These are phyloP conservation scores for Phytophthora sp. DNA, from an alignment of 352 stramenopile genomes.

Conservation along the genomic window DNA sequence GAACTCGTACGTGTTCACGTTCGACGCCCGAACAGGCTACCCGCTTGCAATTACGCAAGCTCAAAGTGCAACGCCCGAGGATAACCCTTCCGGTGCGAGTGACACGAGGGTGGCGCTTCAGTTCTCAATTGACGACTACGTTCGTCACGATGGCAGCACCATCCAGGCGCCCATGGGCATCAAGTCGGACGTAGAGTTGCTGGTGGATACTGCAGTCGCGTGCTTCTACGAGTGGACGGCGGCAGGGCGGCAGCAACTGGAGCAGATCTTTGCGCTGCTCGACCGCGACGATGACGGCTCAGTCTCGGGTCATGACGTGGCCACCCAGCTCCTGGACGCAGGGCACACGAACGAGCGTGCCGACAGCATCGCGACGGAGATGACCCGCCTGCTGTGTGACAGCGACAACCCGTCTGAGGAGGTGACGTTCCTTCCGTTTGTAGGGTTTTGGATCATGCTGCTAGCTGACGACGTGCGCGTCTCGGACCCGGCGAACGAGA, in stretches of 20 bases:
- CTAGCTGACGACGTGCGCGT: constrained; percentile 43
- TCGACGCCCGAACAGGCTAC: constrained; percentile 39
- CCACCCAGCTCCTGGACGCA: constrained; percentile 42
- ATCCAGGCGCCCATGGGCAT: constrained; percentile 45
- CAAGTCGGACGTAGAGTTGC: constrained; percentile 64
- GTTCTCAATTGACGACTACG: constrained; percentile 51
- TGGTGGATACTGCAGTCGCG: constrained; percentile 50
- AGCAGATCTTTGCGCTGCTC: constrained; percentile 46
- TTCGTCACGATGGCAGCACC: constrained; percentile 28
- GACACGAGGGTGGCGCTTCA: not conserved
- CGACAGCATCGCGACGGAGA: constrained; percentile 43
- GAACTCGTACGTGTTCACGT: constrained; percentile 53
- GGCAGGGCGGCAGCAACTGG: constrained; percentile 37
- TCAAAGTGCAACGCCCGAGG: not conserved
- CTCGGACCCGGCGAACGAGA: constrained; percentile 53
- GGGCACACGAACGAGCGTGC: constrained; percentile 40
- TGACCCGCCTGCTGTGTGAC: constrained; percentile 49
- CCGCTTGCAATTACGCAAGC: constrained; percentile 47
- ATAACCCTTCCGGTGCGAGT: not conserved
- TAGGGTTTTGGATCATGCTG: constrained; percentile 62
- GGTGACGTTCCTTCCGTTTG: constrained; percentile 57
- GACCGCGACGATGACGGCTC: constrained; percentile 59
- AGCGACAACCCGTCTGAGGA: constrained; percentile 55
- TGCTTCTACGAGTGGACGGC: constrained; percentile 53
- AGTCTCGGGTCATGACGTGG: constrained; percentile 52